Base-by-base conservation (phyloP, 169 alveolate genomes). In the Eimeria necatrix region DNA sequence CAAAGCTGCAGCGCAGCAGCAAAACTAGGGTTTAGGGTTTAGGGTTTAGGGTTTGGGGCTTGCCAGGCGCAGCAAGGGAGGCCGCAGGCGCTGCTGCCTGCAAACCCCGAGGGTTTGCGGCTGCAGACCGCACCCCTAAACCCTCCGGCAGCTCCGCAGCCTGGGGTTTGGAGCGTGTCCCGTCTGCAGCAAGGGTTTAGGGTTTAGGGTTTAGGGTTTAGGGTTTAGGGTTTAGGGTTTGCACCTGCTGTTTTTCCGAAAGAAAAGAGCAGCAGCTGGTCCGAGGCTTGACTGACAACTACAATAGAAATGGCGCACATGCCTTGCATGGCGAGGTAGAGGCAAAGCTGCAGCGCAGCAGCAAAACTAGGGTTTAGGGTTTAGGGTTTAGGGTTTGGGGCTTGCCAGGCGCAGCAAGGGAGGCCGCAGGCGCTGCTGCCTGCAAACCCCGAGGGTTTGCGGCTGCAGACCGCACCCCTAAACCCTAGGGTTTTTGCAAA, bases 281-380 rank as follows among this genome's bases (percentile, higher is more conserved):
- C 95, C 52, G 80, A 60, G 32, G 95, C 95, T 64, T 90, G 86
- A 22, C 86, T 70, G 51, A 74, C 90, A 49, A 90, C 95, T 48
- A 90, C 84, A 53, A 90, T 90, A 68, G 86, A 24, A 49, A 71
- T 85, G 24, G 80, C 59, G 51, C 80, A 71, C 90, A 76, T 74
- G 48, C 89, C 95, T 53, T 74, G 89, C 86, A 90, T 90, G 81
- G 95, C 88, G 68, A 90, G 10, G 90, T 90, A 73, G 68, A 51
- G 59, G 74, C 0, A 10, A 41, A 41, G 18, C 51, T 71, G 6
- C 83, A n/a, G 16, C 51, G 51, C 16, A 48, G 46, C 18, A 0
- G 16, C 12, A 6, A 48, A 32, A 9, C 52, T 14, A 32, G 18
- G 83, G 46, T n/a, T n/a, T n/a, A n/a, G n/a, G n/a, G n/a, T n/a